These are phyloP conservation scores for Lobosporangium transversale DNA, from an alignment of 192 early-diverging fungal genomes.

Conservation along the genomic window DNA sequence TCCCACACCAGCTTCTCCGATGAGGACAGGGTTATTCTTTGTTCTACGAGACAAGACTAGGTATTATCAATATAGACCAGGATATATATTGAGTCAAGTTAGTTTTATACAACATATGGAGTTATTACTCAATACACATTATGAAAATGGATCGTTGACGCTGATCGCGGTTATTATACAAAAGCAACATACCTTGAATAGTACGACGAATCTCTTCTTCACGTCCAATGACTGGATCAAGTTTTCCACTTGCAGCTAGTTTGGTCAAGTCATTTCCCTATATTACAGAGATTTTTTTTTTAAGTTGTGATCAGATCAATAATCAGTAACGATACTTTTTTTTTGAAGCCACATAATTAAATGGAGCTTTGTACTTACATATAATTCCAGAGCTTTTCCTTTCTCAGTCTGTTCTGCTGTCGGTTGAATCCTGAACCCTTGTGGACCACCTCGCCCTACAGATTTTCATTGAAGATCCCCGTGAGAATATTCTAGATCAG, in stretches of 20 bases:
- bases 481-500: not conserved
- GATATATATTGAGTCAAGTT: not conserved
- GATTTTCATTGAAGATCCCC: not conserved
- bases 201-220: slow-evolving; percentile 81
- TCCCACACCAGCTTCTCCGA: slow-evolving; percentile 81
- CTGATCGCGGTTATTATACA: not conserved
- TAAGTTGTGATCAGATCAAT: too few species aligned
- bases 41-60: slow-evolving; percentile 72
- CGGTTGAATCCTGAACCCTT: slow-evolving; percentile 46
- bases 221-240: slow-evolving; percentile 84
- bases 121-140: too few species aligned
- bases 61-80: not conserved
- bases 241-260: slow-evolving; percentile 77
- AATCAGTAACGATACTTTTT: too few species aligned
- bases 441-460: slow-evolving; percentile 21
- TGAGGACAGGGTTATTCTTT: slow-evolving; percentile 82
- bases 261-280: slow-evolving; percentile 79
- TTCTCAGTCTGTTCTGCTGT: slow-evolving; percentile 39
- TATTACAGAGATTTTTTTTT: not conserved
- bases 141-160: too few species aligned
- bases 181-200: slow-evolving; percentile 67
- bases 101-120: too few species aligned
- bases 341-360: too few species aligned
- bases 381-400: slow-evolving; percentile 52
- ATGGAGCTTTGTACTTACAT: slow-evolving; percentile 51